These are phyloP conservation scores for Penicillium longicatenatum DNA, from an alignment of 495 filamentous ascomycete genomes.

Conservation along the genomic window DNA sequence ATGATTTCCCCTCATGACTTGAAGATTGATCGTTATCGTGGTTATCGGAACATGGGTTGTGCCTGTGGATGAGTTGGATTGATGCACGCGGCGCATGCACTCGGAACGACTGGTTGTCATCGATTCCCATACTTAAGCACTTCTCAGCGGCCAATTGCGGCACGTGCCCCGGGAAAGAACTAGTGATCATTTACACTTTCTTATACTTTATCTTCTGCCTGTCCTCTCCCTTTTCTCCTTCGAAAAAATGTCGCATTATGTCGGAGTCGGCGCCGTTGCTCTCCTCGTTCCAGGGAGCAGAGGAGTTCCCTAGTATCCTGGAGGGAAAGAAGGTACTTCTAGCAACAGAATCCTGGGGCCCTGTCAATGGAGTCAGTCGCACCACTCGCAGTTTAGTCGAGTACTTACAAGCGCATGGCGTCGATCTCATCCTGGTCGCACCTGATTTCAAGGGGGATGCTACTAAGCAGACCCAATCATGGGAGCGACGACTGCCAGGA, in stretches of 20 bases:
- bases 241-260: constrained; percentile 13
- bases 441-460: constrained; percentile 44
- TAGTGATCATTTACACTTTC: neutral
- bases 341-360: constrained; percentile 65
- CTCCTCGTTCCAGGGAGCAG: constrained; percentile 6
- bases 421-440: constrained; percentile 58
- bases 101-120: neutral
- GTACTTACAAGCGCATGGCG: constrained; percentile 58
- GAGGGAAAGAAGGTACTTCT: constrained; percentile 57
- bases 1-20: neutral
- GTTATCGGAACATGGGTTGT: neutral
- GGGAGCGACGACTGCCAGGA: constrained; percentile 55
- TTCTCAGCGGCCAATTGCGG: constrained; percentile 12
- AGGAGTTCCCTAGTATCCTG: constrained; percentile 49
- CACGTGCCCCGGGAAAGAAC: constrained; percentile 7
- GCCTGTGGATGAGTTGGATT: neutral
- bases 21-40: neutral
- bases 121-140: neutral
- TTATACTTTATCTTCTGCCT: neutral
- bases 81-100: neutral
- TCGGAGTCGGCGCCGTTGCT: constrained; percentile 20
- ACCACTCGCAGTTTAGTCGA: constrained; percentile 63
- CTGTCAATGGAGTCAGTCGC: constrained; percentile 65
- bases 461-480: constrained; percentile 14
- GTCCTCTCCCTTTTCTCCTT: neutral